Percentiles rank a stretch among this genome's conserved stretches.
These are phyloP conservation scores for Wickerhamomyces mucosus DNA, from an alignment of 805 yeast species.

Conservation along the genomic window DNA sequence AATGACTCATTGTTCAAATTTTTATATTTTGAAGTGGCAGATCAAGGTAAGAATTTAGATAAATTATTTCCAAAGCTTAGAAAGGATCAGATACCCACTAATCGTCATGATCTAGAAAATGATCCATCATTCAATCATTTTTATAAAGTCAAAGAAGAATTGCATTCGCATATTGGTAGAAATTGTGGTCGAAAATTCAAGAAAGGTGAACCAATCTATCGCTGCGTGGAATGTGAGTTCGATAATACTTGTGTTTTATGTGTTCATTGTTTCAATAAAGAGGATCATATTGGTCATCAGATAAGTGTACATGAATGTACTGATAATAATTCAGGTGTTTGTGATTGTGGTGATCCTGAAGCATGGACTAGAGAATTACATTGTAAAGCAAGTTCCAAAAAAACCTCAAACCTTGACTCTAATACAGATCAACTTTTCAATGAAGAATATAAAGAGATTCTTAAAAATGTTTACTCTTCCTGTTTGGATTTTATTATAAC, in stretches of 20 bases:
- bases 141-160: constrained; percentile 3
- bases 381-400: constrained; percentile 48
- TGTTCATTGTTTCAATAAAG: constrained; percentile 58
- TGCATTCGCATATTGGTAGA: constrained; percentile 38
- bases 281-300: constrained; percentile 59
- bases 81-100: constrained; percentile 1
- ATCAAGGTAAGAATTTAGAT: constrained; percentile 28
- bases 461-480: constrained; percentile 22
- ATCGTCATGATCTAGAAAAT: constrained; percentile 1
- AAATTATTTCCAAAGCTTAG: constrained; percentile 25
- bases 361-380: constrained; percentile 51
- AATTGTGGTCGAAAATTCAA: constrained; percentile 61
- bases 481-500: constrained; percentile 35
- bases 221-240: constrained; percentile 68
- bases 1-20: background rate
- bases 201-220: constrained; percentile 55
- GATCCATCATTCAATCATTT: background rate
- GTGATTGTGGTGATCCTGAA: constrained; percentile 83
- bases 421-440: constrained; percentile 11
- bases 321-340: constrained; percentile 27
- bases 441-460: constrained; percentile 4
- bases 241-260: constrained; percentile 78
- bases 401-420: constrained; percentile 16
- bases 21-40: constrained; percentile 25
- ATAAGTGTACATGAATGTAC: constrained; percentile 35